These are phyloP conservation scores for Tricholoma saponaceum DNA, from an alignment of 768 basidiomycete species.

Conservation along the genomic window DNA sequence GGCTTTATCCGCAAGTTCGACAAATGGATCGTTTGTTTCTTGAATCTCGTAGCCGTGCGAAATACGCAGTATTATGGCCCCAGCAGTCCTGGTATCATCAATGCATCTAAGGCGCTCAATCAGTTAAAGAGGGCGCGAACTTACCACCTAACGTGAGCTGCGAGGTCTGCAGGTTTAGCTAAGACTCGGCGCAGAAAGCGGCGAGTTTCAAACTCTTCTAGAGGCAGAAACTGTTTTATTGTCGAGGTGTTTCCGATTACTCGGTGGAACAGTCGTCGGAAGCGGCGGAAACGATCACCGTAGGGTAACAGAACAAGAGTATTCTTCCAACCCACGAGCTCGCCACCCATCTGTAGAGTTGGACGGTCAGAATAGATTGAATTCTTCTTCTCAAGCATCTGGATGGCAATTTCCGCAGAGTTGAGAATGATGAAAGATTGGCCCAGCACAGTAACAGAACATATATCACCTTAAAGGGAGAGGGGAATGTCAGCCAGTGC, in stretches of 20 bases:
- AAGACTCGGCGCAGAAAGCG: conserved; percentile 45
- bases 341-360: conserved; percentile 47
- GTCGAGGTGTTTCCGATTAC: conserved; percentile 41
- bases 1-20: conserved; percentile 48
- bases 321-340: conserved; percentile 56
- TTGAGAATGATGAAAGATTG: conserved; percentile 58
- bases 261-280: conserved; percentile 48
- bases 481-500: not conserved
- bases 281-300: conserved; percentile 51
- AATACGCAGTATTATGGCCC: conserved; percentile 49
- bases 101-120: not conserved
- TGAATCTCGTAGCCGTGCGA: conserved; percentile 52
- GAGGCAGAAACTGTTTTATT: conserved; percentile 38
- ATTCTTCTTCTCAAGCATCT: conserved; percentile 66
- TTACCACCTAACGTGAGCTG: conserved; percentile 45
- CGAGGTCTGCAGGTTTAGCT: conserved; percentile 42
- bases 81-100: conserved; percentile 35
- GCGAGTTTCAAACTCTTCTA: conserved; percentile 43
- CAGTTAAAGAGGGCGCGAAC: conserved; percentile 13
- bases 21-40: conserved; percentile 46
- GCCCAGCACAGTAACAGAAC: conserved; percentile 55
- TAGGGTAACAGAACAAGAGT: conserved; percentile 54
- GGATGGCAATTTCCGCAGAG: conserved; percentile 43
- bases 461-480: conserved; percentile 46
- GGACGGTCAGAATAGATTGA: conserved; percentile 69